Evolutionary conservation across 2,329 filamentous ascomycete species (phyloP).

Genomic region (Seiridium cupressi): DNA sequence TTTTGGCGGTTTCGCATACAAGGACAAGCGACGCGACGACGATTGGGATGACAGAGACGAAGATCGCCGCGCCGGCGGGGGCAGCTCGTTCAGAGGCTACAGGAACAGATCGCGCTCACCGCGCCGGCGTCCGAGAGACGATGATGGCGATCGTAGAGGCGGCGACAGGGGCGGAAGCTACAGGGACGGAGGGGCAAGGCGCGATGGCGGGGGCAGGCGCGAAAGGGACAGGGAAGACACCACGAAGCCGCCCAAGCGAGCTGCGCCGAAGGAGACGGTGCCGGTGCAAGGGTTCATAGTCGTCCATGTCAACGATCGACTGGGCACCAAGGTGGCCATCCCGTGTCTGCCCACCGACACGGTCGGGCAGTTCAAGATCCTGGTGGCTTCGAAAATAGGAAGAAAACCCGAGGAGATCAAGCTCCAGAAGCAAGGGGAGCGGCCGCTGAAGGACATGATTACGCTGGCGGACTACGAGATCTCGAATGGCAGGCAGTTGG

Average conservation of each 20-base stretch:
- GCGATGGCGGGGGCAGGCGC: constrained; percentile 12
- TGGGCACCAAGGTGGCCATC: constrained; percentile 93
- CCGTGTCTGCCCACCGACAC: constrained; percentile 84
- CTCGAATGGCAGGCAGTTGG: constrained; percentile 77
- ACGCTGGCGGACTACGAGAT: constrained; percentile 92
- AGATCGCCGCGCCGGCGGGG: constrained; percentile 29
- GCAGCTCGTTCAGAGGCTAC: constrained; percentile 50
- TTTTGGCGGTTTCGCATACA: constrained; percentile 57
- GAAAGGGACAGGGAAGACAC: constrained; percentile 25
- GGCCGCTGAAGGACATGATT: constrained; percentile 89
- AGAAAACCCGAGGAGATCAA: constrained; percentile 88
- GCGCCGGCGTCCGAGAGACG: constrained; percentile 33
- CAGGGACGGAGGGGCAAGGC: constrained; percentile 3
- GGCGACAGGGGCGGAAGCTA: constrained; percentile 2
- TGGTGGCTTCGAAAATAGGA: constrained; percentile 87
- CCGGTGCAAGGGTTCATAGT: constrained; percentile 81
- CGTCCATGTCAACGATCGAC: constrained; percentile 89
- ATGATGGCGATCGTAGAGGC: constrained; percentile 33
- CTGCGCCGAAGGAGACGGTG: constrained; percentile 21
- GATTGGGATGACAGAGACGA: constrained; percentile 44
- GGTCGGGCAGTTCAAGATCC: constrained; percentile 83
- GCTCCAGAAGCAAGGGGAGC: constrained; percentile 85
- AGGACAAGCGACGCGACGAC: constrained; percentile 49
- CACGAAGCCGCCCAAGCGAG: constrained; percentile 30
- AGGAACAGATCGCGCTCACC: constrained; percentile 38